Evolutionary conservation across 164 flowering plant genomes (phyloP).

Genomic region (Macadamia integrifolia): DNA sequence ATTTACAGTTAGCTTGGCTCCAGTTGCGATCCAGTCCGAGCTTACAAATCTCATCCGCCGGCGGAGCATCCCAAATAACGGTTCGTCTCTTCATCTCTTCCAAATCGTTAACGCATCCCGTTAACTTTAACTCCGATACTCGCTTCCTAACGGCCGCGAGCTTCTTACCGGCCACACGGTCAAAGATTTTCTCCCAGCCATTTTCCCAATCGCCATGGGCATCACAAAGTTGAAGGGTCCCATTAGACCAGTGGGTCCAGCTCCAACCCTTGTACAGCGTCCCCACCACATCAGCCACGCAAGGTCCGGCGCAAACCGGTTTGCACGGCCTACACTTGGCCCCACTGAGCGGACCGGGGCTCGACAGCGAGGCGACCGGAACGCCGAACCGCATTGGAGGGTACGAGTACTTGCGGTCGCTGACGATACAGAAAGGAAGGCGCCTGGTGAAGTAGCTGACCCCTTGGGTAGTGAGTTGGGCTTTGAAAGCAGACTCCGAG

Average conservation of each 20-base stretch:
- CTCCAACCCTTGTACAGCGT: slow-evolving; percentile 55
- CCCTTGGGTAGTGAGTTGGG: slow-evolving; percentile 55
- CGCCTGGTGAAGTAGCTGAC: slow-evolving; percentile 34
- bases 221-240: slow-evolving; percentile 60
- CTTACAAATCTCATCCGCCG: slow-evolving; percentile 47
- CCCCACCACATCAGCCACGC: slow-evolving; percentile 53
- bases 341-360: slow-evolving; percentile 80
- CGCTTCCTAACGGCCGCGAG: slow-evolving; percentile 41
- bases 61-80: slow-evolving; percentile 60
- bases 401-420: slow-evolving; percentile 59
- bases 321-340: slow-evolving; percentile 91
- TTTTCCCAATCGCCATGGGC: slow-evolving; percentile 68
- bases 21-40: slow-evolving; percentile 30
- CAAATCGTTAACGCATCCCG: slow-evolving; percentile 51
- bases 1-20: background rate
- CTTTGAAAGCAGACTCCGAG: slow-evolving; percentile 83
- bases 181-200: slow-evolving; percentile 77
- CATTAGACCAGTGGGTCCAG: slow-evolving; percentile 73
- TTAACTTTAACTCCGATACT: slow-evolving; percentile 27
- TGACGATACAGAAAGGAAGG: slow-evolving; percentile 74
- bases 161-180: slow-evolving; percentile 43
- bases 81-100: slow-evolving; percentile 44
- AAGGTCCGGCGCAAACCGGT: slow-evolving; percentile 48
- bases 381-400: slow-evolving; percentile 73
- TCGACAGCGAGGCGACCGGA: slow-evolving; percentile 78